Percentiles rank a stretch among this genome's conserved stretches.
Evolutionary conservation across 2,329 filamentous ascomycete genomes (phyloP).

Genomic region (Hymenoscyphus infarciens): DNA sequence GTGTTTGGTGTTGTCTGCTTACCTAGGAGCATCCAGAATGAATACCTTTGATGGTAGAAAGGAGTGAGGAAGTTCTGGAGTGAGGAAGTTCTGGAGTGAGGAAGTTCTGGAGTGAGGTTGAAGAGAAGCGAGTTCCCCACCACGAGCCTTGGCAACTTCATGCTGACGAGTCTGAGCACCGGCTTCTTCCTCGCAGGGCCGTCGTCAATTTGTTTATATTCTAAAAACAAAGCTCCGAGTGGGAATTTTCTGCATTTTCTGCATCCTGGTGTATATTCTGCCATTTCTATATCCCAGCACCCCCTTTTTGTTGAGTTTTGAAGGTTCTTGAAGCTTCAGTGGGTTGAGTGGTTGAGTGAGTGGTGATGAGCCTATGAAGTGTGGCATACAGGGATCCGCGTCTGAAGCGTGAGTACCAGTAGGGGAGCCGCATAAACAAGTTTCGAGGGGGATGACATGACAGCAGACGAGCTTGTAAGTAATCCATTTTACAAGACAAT

Average conservation of each 20-base stretch:
- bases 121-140: neutral
- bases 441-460: neutral
- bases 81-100: neutral
- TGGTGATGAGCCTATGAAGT: neutral
- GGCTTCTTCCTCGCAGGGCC: neutral
- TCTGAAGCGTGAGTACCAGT: neutral
- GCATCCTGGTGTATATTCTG: neutral
- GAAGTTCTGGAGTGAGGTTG: neutral
- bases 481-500: neutral
- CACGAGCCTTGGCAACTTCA: neutral
- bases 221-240: too few species aligned
- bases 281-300: neutral
- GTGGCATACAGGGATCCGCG: neutral
- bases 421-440: neutral
- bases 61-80: neutral
- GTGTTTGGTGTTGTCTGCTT: too few species aligned
- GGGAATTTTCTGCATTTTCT: neutral
- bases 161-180: neutral
- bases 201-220: too few species aligned
- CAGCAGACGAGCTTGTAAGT: neutral
- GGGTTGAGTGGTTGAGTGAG: neutral
- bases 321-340: neutral
- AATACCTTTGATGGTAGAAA: neutral
- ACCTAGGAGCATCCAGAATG: neutral
- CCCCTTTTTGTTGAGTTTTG: neutral